Percentiles rank a stretch among this genome's conserved stretches.
phyloP scores from a whole-genome alignment of 139 green algal genomes.

The Picochlorum sp. region DNA sequence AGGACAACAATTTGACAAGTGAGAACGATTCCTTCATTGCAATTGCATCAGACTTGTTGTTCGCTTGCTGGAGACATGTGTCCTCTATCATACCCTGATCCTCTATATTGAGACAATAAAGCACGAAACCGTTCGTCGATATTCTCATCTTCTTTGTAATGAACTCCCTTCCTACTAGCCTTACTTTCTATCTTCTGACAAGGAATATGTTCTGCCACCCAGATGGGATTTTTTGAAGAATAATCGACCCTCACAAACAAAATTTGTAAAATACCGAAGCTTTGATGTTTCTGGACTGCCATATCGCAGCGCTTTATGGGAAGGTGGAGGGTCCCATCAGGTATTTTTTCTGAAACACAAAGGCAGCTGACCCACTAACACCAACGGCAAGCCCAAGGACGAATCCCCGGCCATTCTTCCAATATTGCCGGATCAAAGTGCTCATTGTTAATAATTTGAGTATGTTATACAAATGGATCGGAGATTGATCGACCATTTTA shows the following conservation, averaged over 20 bases:
- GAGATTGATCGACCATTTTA: too few species aligned
- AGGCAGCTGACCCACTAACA: too few species aligned
- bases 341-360: too few species aligned
- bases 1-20: conserved; percentile 58
- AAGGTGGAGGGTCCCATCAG: too few species aligned
- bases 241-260: conserved; percentile 54
- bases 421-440: too few species aligned
- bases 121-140: conserved; percentile 60
- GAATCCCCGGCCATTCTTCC: too few species aligned
- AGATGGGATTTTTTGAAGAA: conserved; percentile 63
- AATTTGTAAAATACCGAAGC: conserved; percentile 30
- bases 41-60: conserved; percentile 67
- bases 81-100: conserved; percentile 80
- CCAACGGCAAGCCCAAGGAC: too few species aligned
- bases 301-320: conserved; percentile 2
- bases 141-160: conserved; percentile 59
- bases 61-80: conserved; percentile 82
- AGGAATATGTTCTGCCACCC: conserved; percentile 59
- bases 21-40: conserved; percentile 86
- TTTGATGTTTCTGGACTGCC: conserved; percentile 20
- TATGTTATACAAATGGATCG: too few species aligned
- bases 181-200: conserved; percentile 7
- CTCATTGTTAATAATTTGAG: too few species aligned
- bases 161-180: conserved; percentile 34
- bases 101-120: conserved; percentile 61